A percentile compares a stretch with the other conserved stretches of the same genome.
These are phyloP conservation scores for Sequoiadendron giganteum DNA, from an alignment of 75 land plant genomes.

Conservation along the genomic window DNA sequence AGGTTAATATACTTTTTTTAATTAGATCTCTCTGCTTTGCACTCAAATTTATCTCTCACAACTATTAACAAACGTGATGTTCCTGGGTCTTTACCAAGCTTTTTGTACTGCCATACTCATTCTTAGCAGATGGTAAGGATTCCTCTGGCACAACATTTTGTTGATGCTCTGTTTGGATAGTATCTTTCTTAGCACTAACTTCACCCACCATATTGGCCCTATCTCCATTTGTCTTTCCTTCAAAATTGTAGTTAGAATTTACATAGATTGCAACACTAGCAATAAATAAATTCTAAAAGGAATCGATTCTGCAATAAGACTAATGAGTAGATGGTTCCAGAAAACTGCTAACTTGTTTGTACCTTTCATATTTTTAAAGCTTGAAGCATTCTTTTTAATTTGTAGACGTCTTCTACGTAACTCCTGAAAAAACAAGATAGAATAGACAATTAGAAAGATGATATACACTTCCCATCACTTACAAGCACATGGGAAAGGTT, in stretches of 20 bases:
- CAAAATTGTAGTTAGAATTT: neutral
- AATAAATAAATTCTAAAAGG: neutral
- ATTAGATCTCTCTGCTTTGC: neutral
- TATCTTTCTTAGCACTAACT: neutral
- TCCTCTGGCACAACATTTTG: neutral
- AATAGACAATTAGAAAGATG: neutral
- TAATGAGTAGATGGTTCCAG: neutral
- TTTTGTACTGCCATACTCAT: neutral
- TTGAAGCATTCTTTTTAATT: constrained; percentile 6
- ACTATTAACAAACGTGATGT: neutral
- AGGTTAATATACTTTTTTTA: neutral
- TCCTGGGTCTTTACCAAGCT: neutral
- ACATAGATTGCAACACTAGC: neutral
- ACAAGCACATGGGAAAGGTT: neutral
- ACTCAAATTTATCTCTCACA: neutral
- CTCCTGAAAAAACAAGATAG: neutral
- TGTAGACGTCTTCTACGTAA: constrained; percentile 1
- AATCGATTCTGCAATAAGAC: neutral
- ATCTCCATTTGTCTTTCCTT: constrained; percentile 5
- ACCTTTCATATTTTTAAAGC: constrained; percentile 8
- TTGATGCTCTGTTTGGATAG: neutral
- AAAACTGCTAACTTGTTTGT: neutral
- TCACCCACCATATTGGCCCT: neutral
- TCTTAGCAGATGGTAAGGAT: neutral
- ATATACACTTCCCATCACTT: neutral